phyloP scores from a whole-genome alignment of 768 basidiomycete genomes.

The Lactifluus subvellereus region DNA sequence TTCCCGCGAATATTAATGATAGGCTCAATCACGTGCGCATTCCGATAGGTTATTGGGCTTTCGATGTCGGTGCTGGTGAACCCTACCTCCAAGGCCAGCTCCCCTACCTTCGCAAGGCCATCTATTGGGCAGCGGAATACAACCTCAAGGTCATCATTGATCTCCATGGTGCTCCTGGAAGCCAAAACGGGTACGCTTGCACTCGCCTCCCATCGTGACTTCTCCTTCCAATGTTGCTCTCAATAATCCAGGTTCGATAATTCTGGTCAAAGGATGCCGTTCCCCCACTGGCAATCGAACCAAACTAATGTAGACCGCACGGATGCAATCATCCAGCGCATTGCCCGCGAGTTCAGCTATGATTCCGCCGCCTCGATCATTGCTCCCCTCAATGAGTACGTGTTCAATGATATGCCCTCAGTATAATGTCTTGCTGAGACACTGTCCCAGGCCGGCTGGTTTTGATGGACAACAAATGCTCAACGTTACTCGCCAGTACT shows the following conservation, averaged over 20 bases:
- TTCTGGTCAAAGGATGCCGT: conserved; percentile 58
- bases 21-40: conserved; percentile 79
- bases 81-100: conserved; percentile 77
- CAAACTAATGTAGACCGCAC: conserved; percentile 63
- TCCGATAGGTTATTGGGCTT: conserved; percentile 90
- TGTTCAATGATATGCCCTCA: neutral
- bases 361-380: conserved; percentile 59
- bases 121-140: conserved; percentile 61
- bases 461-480: conserved; percentile 50
- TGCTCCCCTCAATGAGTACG: conserved; percentile 74
- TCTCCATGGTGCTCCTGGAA: conserved; percentile 66
- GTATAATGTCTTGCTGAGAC: neutral
- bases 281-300: conserved; percentile 65
- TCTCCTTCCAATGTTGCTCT: neutral
- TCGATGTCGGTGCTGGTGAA: conserved; percentile 70
- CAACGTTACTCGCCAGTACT: conserved; percentile 51
- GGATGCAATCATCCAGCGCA: conserved; percentile 53
- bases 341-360: conserved; percentile 55
- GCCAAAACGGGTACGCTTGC: conserved; percentile 64
- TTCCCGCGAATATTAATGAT: conserved; percentile 5
- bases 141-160: conserved; percentile 81
- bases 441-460: conserved; percentile 58
- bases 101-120: conserved; percentile 59
- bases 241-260: conserved; percentile 65
- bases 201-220: neutral